Evolutionary conservation across 2,329 filamentous ascomycete genomes (phyloP).

Genomic region (Calonectria crousiana): DNA sequence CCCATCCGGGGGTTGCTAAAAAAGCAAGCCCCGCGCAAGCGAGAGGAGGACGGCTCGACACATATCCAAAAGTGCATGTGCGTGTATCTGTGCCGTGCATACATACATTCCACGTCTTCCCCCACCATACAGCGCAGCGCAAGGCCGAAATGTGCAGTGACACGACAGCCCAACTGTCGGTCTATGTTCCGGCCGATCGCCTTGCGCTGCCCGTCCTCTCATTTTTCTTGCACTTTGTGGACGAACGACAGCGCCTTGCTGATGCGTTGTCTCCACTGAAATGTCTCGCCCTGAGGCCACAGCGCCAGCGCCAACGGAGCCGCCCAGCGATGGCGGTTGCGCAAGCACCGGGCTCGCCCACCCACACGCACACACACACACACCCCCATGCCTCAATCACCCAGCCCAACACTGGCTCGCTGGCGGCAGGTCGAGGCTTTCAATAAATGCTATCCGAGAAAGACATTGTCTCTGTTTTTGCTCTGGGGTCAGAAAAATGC

Average conservation of each 20-base stretch:
- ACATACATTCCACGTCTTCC: neutral
- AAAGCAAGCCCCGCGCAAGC: neutral
- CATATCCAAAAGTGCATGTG: slow-evolving; percentile 3
- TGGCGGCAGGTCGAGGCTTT: slow-evolving; percentile 3
- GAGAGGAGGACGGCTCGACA: slow-evolving; percentile 7
- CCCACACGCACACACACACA: neutral
- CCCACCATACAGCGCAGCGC: neutral
- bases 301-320: slow-evolving; percentile 7
- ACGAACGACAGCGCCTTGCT: neutral
- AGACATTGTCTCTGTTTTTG: neutral
- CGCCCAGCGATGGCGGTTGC: neutral
- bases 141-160: neutral
- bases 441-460: neutral
- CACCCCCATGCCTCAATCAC: neutral
- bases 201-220: neutral
- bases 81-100: slow-evolving; percentile 8
- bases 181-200: slow-evolving; percentile 8
- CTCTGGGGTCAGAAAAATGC: neutral
- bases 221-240: neutral
- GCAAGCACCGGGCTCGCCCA: neutral
- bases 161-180: slow-evolving; percentile 10
- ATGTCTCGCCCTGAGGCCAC: slow-evolving; percentile 21
- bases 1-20: neutral
- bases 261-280: slow-evolving; percentile 22
- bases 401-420: slow-evolving; percentile 1